phyloP scores from a whole-genome alignment of 352 stramenopile species.

The Pythium scleroteichum region DNA sequence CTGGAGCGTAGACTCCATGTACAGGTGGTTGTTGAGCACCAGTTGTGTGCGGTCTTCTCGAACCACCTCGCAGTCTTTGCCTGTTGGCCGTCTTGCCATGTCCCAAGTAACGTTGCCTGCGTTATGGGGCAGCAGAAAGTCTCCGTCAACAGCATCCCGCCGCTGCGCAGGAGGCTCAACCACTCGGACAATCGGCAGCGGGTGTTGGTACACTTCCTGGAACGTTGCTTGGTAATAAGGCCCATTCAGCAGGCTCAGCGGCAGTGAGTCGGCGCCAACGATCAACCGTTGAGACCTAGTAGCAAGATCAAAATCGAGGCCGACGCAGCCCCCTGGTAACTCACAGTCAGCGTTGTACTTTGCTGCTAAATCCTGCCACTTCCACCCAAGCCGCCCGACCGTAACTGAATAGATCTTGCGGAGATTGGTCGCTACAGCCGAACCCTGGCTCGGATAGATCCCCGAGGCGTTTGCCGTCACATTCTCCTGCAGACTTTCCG shows the following conservation, averaged over 20 bases:
- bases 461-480: background rate
- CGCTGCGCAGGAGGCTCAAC: background rate
- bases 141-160: background rate
- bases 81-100: no score
- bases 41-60: background rate
- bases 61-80: background rate
- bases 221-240: no score
- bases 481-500: conserved; percentile 6
- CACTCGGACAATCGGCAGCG: background rate
- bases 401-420: conserved; percentile 32
- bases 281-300: background rate
- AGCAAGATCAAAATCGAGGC: background rate
- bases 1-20: conserved; percentile 18
- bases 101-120: background rate
- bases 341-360: conserved; percentile 21
- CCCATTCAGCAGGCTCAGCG: no score
- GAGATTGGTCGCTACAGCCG: conserved; percentile 17
- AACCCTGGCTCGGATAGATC: background rate
- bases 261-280: conserved; percentile 3
- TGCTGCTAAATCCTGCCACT: conserved; percentile 11
- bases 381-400: conserved; percentile 24
- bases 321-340: background rate
- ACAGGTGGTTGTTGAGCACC: conserved; percentile 16
- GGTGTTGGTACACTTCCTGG: background rate
- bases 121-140: conserved; percentile 14